Evolutionary conservation across 1,284 basidiomycete species (phyloP).

Genomic region (Lentinula novae-zelandiae): DNA sequence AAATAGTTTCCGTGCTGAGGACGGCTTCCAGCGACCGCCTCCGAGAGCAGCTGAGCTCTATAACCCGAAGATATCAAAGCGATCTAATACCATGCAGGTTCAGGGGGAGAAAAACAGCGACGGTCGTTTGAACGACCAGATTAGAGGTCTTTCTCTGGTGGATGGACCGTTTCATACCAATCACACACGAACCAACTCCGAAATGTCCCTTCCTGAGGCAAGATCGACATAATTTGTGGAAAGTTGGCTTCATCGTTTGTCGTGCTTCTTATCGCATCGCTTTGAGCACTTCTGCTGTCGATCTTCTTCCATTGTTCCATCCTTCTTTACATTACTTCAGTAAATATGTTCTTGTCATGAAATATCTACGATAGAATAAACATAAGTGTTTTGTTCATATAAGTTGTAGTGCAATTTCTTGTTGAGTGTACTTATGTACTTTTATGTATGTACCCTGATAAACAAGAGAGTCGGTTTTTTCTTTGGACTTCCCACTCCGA

Average conservation of each 20-base stretch:
- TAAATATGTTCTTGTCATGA: not conserved
- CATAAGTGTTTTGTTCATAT: not conserved
- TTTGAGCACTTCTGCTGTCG: conserved; percentile 3
- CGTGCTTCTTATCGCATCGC: not conserved
- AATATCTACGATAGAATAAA: not conserved
- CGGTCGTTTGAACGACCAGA: not conserved
- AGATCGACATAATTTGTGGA: not conserved
- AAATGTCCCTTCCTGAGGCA: too few relatives aligned
- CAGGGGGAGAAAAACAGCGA: not conserved
- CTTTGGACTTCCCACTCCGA: too few relatives aligned
- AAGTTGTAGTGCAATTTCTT: too few relatives aligned
- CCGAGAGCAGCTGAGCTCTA: conserved; percentile 49
- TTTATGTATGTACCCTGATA: too few relatives aligned
- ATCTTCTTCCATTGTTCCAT: not conserved
- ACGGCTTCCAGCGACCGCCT: conserved; percentile 48
- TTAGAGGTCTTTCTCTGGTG: not conserved
- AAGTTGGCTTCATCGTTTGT: not conserved
- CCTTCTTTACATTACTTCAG: not conserved
- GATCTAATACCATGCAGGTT: not conserved
- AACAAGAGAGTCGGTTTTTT: too few relatives aligned
- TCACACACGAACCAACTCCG: not conserved
- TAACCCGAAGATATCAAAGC: conserved; percentile 40
- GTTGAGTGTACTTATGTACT: too few relatives aligned
- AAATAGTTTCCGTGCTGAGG: conserved; percentile 35
- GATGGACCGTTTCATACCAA: not conserved